Conservation (phyloP, 768 basidiomycete species). For the Russula ochroleuca region DNA sequence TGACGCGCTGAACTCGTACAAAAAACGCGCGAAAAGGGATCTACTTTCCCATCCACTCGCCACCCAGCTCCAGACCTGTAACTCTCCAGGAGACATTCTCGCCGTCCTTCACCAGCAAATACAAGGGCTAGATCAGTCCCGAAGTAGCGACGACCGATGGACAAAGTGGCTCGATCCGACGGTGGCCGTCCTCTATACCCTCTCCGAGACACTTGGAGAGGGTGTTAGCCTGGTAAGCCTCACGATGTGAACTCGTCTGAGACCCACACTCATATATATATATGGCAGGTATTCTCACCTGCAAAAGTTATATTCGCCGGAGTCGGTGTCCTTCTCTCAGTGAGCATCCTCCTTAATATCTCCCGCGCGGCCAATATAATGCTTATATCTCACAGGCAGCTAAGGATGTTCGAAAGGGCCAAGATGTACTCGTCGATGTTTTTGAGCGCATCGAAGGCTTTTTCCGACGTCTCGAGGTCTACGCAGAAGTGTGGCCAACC, state of each 20-base stretch:
- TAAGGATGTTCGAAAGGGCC: no score
- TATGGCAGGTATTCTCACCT: neutral
- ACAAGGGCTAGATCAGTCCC: no score
- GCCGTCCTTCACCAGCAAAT: no score
- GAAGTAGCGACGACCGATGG: no score
- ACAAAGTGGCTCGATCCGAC: neutral
- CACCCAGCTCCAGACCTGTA: no score
- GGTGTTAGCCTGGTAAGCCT: neutral
- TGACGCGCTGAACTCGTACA: no score
- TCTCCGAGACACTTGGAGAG: neutral
- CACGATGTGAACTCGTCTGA: neutral
- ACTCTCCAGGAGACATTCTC: no score
- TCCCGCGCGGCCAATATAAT: neutral
- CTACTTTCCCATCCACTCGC: no score
- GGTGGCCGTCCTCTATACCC: neutral
- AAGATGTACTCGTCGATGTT: no score
- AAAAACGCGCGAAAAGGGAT: no score
- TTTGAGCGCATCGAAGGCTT: neutral
- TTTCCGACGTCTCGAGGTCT: neutral
- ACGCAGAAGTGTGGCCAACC: neutral
- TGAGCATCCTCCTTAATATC: neutral
- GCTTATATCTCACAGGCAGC: no score
- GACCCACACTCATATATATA: no score
- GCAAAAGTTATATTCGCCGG: neutral
- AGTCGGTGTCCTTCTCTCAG: neutral